Conservation (phyloP, 2,329 filamentous ascomycete genomes). For the Microdochium trichocladiopsis region DNA sequence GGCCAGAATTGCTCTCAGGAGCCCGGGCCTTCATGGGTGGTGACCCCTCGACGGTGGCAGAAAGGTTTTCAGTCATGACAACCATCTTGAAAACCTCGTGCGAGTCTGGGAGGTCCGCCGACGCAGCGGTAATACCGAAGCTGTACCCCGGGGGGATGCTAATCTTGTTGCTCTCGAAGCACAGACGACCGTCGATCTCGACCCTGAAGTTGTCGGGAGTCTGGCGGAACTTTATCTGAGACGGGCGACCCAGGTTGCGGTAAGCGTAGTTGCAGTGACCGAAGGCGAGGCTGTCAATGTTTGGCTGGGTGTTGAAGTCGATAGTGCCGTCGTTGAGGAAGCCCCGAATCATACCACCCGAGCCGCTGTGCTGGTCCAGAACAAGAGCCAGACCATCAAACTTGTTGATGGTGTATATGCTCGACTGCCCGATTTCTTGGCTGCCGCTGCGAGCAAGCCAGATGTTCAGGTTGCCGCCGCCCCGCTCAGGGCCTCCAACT, state of each 20-base stretch:
- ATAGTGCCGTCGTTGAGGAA: conserved; percentile 88
- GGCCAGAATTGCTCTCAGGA: not conserved
- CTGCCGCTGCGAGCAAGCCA: conserved; percentile 76
- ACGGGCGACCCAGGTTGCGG: conserved; percentile 82
- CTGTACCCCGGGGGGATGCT: conserved; percentile 72
- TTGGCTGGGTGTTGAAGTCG: conserved; percentile 70
- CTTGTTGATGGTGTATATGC: conserved; percentile 74
- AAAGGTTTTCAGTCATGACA: conserved; percentile 51
- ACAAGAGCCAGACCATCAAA: conserved; percentile 91
- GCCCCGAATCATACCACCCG: conserved; percentile 74
- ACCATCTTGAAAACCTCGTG: conserved; percentile 89
- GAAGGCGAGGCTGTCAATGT: conserved; percentile 81
- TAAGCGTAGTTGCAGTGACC: conserved; percentile 88
- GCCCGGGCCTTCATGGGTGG: not conserved
- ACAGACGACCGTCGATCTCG: conserved; percentile 69
- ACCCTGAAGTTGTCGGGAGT: conserved; percentile 63
- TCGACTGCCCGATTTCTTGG: conserved; percentile 58
- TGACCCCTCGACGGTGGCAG: conserved; percentile 21
- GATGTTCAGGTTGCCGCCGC: conserved; percentile 83
- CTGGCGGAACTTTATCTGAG: conserved; percentile 68
- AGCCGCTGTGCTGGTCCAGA: conserved; percentile 74
- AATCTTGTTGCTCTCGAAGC: conserved; percentile 79
- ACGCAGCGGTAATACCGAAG: conserved; percentile 82
- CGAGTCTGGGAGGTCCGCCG: conserved; percentile 85
- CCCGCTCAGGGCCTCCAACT: conserved; percentile 76